Evolutionary conservation across 176 grass and related monocot species (phyloP).

Genomic region (Musa beccarii): DNA sequence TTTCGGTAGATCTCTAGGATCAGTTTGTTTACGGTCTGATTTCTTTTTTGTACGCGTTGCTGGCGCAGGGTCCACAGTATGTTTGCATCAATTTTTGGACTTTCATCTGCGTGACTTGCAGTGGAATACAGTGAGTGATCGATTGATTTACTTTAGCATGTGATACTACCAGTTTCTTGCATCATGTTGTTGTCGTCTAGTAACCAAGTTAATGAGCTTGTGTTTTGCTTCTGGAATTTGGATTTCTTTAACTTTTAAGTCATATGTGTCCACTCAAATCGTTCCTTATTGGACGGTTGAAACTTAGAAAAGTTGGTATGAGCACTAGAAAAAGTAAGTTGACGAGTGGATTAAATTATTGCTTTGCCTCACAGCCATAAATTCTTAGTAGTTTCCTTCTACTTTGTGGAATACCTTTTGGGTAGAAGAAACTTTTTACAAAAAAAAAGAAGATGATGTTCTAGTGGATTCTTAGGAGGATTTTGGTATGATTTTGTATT

Average conservation of each 20-base stretch:
- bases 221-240: not conserved
- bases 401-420: no score
- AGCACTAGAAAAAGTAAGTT: no score
- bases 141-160: not conserved
- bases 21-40: not conserved
- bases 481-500: no score
- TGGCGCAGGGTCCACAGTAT: constrained; percentile 76
- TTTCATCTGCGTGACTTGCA: constrained; percentile 88
- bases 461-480: no score
- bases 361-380: no score
- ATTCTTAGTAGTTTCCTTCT: no score
- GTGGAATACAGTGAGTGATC: constrained; percentile 79
- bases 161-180: not conserved
- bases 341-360: no score
- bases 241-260: not conserved
- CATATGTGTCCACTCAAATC: not conserved
- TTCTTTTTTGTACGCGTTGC: not conserved
- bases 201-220: not conserved
- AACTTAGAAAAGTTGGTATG: no score
- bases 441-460: no score
- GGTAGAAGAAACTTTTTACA: no score
- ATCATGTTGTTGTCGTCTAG: not conserved
- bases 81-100: constrained; percentile 90
- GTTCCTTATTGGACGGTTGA: no score
- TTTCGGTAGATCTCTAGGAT: not conserved